Percentiles rank a stretch among this genome's conserved stretches.
phyloP scores from a whole-genome alignment of 306 rosid genomes.

The Albizia julibrissin region DNA sequence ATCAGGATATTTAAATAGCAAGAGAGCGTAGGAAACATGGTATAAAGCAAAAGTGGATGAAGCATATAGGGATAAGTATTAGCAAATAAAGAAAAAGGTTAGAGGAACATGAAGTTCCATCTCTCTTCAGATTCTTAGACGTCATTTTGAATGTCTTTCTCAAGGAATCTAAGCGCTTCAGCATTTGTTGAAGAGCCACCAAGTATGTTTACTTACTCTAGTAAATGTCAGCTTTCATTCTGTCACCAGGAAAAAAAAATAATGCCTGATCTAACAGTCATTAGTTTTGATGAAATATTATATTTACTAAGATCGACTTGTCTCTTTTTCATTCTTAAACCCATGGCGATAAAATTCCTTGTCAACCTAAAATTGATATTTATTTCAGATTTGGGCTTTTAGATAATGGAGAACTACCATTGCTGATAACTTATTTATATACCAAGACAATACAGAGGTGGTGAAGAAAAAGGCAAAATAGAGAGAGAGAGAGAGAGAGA shows the following conservation, averaged over 20 bases:
- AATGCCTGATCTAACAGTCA: background rate
- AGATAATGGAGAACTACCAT: background rate
- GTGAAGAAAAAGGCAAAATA: constrained; percentile 7
- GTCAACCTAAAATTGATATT: background rate
- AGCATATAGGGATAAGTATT: constrained; percentile 14
- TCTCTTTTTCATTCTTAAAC: background rate
- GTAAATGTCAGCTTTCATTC: background rate
- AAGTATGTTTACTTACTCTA: background rate
- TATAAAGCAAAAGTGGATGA: constrained; percentile 32
- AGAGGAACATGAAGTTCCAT: constrained; percentile 2
- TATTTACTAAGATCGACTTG: too few species aligned
- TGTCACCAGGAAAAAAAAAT: background rate
- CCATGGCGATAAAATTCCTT: background rate
- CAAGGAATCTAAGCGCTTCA: constrained; percentile 7
- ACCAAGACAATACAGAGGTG: constrained; percentile 17
- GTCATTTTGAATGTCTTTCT: constrained; percentile 12
- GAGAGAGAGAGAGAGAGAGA: background rate
- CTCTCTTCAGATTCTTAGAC: constrained; percentile 8
- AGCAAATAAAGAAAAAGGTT: constrained; percentile 26
- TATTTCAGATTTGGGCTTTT: constrained; percentile 2
- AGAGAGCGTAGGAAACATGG: background rate
- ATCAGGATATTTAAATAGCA: background rate
- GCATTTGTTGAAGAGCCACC: background rate
- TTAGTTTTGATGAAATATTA: too few species aligned
- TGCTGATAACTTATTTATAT: constrained; percentile 21